A percentile compares a stretch with the other conserved stretches of the same genome.
These are phyloP conservation scores for Phytophthora citrophthora DNA, from an alignment of 352 stramenopile genomes.

Conservation along the genomic window DNA sequence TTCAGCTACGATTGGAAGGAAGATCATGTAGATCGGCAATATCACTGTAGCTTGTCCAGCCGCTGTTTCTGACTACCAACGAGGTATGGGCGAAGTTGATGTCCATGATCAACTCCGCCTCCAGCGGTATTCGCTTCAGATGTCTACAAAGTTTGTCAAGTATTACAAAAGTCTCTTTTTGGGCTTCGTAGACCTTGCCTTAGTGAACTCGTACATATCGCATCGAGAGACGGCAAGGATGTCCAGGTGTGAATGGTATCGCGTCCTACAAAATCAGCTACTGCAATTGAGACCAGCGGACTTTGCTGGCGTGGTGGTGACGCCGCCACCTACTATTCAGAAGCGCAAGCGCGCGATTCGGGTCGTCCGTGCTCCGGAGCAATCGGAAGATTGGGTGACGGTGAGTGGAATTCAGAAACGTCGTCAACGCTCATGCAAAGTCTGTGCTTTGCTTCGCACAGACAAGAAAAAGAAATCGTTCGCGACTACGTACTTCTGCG, in stretches of 20 bases:
- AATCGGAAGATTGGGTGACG: not conserved
- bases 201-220: not conserved
- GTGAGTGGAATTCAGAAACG: not conserved
- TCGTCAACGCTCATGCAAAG: not conserved
- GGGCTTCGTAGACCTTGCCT: not conserved
- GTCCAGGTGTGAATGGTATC: not conserved
- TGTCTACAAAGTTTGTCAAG: not conserved
- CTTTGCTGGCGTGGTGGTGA: not conserved
- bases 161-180: not conserved
- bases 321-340: not conserved
- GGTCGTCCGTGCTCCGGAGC: not conserved
- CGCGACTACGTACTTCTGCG: not conserved
- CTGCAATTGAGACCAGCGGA: not conserved
- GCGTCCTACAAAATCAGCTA: not conserved
- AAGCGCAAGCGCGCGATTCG: not conserved
- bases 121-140: not conserved
- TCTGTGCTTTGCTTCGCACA: not conserved
- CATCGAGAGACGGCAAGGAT: not conserved
- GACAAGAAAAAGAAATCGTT: not conserved
- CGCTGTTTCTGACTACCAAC: not conserved
- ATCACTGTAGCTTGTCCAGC: not conserved
- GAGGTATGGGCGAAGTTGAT: not conserved
- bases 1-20: not conserved
- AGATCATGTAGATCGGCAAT: not conserved
- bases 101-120: not conserved